These are phyloP conservation scores for Pythium rhizo-oryzae DNA, from an alignment of 352 stramenopile genomes.

Conservation along the genomic window DNA sequence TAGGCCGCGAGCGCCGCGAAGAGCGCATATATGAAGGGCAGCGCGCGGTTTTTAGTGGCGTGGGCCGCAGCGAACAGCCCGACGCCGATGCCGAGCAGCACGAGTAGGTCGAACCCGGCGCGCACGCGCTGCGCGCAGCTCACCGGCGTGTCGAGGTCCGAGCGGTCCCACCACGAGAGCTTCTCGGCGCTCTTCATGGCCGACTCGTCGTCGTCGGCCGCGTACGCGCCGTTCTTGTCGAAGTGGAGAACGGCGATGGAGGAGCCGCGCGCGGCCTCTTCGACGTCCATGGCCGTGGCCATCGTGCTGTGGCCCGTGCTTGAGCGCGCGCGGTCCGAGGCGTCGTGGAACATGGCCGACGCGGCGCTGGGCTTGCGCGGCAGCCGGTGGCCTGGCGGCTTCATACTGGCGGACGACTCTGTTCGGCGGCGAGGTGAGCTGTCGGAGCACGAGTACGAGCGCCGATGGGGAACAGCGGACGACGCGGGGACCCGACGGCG, in stretches of 20 bases:
- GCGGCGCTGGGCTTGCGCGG: conserved; percentile 26
- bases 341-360: conserved; percentile 29
- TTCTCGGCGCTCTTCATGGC: conserved; percentile 13
- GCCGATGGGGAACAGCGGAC: too few species aligned
- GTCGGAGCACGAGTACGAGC: too few species aligned
- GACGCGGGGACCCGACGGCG: too few species aligned
- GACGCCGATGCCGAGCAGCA: conserved; percentile 37
- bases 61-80: conserved; percentile 40
- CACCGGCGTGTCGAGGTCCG: not conserved
- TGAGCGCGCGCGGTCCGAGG: conserved; percentile 18
- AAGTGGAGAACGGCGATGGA: conserved; percentile 24
- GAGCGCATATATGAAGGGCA: conserved; percentile 56
- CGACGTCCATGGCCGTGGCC: not conserved
- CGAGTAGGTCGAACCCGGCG: conserved; percentile 36
- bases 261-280: conserved; percentile 12
- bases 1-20: conserved; percentile 47
- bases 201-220: not conserved
- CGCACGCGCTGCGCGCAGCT: conserved; percentile 31
- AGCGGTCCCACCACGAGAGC: conserved; percentile 22
- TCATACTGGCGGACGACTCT: conserved; percentile 5
- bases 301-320: conserved; percentile 31
- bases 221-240: conserved; percentile 14
- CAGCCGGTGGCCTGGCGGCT: conserved; percentile 2
- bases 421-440: too few species aligned
- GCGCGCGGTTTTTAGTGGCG: conserved; percentile 38